These are phyloP conservation scores for Saturnispora hagleri DNA, from an alignment of 805 yeast genomes.

Conservation along the genomic window DNA sequence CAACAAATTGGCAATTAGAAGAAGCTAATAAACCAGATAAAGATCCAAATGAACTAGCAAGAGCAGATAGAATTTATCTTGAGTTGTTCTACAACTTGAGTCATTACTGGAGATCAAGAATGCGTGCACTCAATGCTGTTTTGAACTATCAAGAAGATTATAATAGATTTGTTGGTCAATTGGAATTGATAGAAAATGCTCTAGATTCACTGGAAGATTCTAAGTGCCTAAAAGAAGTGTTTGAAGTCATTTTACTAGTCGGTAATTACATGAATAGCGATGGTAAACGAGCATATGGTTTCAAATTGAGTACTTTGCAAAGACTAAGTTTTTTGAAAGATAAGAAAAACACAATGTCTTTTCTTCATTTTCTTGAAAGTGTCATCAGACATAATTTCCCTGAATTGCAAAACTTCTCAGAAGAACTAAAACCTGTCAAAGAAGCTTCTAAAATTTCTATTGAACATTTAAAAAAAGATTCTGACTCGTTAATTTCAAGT, in stretches of 20 bases:
- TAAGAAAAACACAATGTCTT: constrained; percentile 76
- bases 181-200: constrained; percentile 67
- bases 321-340: constrained; percentile 86
- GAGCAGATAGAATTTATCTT: constrained; percentile 79
- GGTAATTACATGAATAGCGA: constrained; percentile 96
- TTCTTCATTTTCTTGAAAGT: constrained; percentile 86
- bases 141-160: constrained; percentile 74
- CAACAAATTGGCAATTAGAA: constrained; percentile 54
- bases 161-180: constrained; percentile 54
- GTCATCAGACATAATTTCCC: constrained; percentile 81
- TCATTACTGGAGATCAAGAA: constrained; percentile 87
- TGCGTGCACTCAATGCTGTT: constrained; percentile 67
- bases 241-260: constrained; percentile 79
- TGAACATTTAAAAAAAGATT: constrained; percentile 72
- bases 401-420: constrained; percentile 62
- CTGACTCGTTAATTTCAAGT: constrained; percentile 49
- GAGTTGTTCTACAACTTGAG: constrained; percentile 77
- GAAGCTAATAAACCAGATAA: constrained; percentile 43
- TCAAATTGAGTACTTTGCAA: constrained; percentile 82
- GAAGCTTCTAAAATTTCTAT: constrained; percentile 66
- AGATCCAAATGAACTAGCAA: constrained; percentile 66
- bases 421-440: constrained; percentile 53
- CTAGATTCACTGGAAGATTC: constrained; percentile 58
- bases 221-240: constrained; percentile 55
- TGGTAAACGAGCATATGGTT: constrained; percentile 89